Percentiles rank a stretch among this genome's conserved stretches.
These are phyloP conservation scores for Polysphondylium violaceum DNA, from an alignment of 78 protist species.

Conservation along the genomic window DNA sequence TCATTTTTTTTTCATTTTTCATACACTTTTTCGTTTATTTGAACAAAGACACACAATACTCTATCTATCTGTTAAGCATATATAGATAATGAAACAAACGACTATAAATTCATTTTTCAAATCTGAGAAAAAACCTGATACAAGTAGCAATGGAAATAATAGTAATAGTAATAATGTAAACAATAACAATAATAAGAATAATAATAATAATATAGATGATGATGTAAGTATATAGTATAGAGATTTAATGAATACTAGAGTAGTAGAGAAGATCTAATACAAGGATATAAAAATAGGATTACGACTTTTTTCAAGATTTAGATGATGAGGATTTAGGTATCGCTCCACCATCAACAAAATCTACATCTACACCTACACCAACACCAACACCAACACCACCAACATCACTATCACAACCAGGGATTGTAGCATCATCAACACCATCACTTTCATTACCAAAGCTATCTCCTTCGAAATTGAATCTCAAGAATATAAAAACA, in stretches of 20 bases:
- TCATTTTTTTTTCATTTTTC: no score
- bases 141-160: background rate
- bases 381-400: background rate
- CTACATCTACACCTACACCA: background rate
- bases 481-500: no score
- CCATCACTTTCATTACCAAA: background rate
- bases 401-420: background rate
- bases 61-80: no score
- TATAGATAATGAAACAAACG: constrained; percentile 40
- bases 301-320: constrained; percentile 31
- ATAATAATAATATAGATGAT: background rate
- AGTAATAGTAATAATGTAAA: background rate
- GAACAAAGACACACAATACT: no score
- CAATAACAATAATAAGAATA: background rate
- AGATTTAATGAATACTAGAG: no score
- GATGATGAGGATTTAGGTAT: background rate
- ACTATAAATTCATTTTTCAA: constrained; percentile 4
- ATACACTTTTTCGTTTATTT: no score
- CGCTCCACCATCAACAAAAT: background rate
- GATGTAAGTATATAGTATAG: no score
- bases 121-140: background rate
- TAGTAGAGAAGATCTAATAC: constrained; percentile 19
- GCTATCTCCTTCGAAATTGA: background rate
- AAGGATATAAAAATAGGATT: no score
- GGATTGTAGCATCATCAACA: background rate